These are phyloP conservation scores for Solanum hybrid DNA, from an alignment of 305 asterid species.

Conservation along the genomic window DNA sequence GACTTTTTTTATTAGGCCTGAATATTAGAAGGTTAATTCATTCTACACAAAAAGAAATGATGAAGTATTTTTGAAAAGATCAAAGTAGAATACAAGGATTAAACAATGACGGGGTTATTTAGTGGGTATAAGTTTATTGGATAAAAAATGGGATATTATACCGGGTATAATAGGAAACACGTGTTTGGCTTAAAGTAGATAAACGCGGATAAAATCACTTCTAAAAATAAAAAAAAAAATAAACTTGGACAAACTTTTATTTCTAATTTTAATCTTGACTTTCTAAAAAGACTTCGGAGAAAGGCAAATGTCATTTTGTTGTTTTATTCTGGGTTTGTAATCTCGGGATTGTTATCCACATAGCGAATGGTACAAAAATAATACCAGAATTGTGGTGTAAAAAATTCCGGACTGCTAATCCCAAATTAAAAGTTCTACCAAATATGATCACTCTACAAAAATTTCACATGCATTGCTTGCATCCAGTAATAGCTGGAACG, in stretches of 20 bases:
- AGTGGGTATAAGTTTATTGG: neutral
- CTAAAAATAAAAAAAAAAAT: neutral
- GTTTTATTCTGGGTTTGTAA: neutral
- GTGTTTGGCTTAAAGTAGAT: neutral
- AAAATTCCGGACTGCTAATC: neutral
- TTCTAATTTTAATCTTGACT: neutral
- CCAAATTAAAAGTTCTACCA: neutral
- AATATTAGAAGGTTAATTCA: neutral
- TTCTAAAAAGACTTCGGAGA: neutral
- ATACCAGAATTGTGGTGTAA: neutral
- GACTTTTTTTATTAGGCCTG: neutral
- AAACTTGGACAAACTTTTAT: neutral
- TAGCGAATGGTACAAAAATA: neutral
- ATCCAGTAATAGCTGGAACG: neutral
- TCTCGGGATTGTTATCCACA: neutral
- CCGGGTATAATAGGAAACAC: neutral
- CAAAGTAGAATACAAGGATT: neutral
- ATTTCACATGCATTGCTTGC: neutral
- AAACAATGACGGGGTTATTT: neutral
- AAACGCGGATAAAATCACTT: neutral
- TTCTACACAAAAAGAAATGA: neutral
- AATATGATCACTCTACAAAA: neutral
- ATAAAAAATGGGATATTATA: neutral
- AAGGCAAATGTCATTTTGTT: neutral
- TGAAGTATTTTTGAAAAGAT: neutral